Conservation (phyloP, 371 early-diverging fungal genomes). For the Circinella minor region DNA sequence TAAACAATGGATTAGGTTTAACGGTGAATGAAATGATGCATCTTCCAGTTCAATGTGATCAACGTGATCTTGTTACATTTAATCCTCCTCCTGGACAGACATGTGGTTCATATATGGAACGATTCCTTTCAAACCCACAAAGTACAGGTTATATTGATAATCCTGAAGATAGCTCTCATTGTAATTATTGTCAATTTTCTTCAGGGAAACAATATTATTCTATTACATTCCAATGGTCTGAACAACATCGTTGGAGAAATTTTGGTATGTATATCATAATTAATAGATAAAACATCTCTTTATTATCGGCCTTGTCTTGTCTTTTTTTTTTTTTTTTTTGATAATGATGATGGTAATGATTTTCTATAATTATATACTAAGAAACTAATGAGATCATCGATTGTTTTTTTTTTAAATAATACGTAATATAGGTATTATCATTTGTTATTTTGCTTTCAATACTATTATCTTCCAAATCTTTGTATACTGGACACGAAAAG, state of each 20-base stretch:
- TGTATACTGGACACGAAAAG: constrained; percentile 33
- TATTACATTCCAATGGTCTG: constrained; percentile 53
- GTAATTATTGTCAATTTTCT: constrained; percentile 64
- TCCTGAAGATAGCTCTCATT: constrained; percentile 42
- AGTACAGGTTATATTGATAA: constrained; percentile 62
- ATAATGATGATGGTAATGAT: no score
- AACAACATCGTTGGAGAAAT: constrained; percentile 47
- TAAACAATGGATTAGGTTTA: constrained; percentile 56
- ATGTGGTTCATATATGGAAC: constrained; percentile 55
- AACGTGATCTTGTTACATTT: constrained; percentile 48
- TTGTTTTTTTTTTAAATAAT: constrained; percentile 50
- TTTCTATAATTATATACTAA: no score
- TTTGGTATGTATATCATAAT: constrained; percentile 28
- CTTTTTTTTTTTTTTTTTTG: no score
- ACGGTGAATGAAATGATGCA: constrained; percentile 64
- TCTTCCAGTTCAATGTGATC: constrained; percentile 48
- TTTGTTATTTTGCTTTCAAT: not conserved
- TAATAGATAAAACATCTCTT: not conserved
- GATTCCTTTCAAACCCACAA: constrained; percentile 39
- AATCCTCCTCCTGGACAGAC: constrained; percentile 60
- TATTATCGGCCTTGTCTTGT: constrained; percentile 62
- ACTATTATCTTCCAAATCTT: not conserved
- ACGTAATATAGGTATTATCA: constrained; percentile 20
- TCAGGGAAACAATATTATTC: constrained; percentile 57
- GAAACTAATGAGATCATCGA: not conserved